phyloP scores from a whole-genome alignment of 805 yeast genomes.

The Candida insectorum region DNA sequence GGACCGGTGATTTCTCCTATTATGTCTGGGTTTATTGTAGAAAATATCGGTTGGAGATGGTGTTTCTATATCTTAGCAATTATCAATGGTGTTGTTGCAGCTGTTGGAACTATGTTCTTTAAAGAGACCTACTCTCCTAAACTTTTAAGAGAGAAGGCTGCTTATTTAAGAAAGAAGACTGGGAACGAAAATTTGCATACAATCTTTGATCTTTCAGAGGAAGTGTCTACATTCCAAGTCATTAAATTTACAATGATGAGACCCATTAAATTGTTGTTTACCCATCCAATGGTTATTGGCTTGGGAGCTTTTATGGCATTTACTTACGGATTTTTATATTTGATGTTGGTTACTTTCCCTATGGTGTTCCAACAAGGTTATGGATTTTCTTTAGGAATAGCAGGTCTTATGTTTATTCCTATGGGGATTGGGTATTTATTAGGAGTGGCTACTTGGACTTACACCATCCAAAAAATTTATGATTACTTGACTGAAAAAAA shows the following conservation, averaged over 20 bases:
- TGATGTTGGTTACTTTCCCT: constrained; percentile 40
- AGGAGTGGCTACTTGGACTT: constrained; percentile 32
- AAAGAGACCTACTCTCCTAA: constrained; percentile 36
- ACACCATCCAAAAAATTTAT: constrained; percentile 23
- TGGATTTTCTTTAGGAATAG: constrained; percentile 27
- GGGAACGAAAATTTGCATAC: constrained; percentile 37
- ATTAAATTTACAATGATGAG: constrained; percentile 26
- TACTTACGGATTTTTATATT: constrained; percentile 39
- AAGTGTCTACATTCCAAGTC: constrained; percentile 6
- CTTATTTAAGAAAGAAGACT: constrained; percentile 25
- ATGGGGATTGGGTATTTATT: constrained; percentile 35
- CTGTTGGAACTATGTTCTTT: constrained; percentile 26
- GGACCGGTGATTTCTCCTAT: constrained; percentile 40
- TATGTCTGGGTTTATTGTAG: constrained; percentile 33
- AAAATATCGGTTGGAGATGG: constrained; percentile 34
- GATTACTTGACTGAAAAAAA: constrained; percentile 20
- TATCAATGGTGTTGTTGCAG: constrained; percentile 32
- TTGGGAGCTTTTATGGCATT: constrained; percentile 42
- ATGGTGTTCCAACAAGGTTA: constrained; percentile 25
- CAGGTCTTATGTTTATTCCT: constrained; percentile 38
- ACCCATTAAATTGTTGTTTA: constrained; percentile 29
- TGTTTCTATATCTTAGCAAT: constrained; percentile 31
- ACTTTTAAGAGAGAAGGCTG: constrained; percentile 26
- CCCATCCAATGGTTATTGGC: constrained; percentile 38
- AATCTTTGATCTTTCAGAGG: constrained; percentile 32